Evolutionary conservation across 148 eudicot genomes (phyloP).

Genomic region (Chenopodium formosanum): DNA sequence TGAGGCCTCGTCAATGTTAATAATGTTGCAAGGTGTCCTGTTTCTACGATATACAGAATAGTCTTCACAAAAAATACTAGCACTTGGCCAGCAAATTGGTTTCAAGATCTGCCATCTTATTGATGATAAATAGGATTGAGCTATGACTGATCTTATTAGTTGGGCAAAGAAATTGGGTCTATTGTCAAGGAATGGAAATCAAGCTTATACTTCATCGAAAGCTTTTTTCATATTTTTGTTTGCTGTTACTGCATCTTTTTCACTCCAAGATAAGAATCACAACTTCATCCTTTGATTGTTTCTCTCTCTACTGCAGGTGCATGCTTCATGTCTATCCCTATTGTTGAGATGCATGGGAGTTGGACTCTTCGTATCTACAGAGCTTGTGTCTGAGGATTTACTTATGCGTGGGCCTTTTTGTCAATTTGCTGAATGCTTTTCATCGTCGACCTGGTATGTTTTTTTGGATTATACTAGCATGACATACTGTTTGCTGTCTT

Average conservation of each 20-base stretch:
- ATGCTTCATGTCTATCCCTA: background rate
- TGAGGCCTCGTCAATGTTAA: background rate
- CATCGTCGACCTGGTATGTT: slow-evolving; percentile 17
- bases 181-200: background rate
- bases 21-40: background rate
- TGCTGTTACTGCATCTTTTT: background rate
- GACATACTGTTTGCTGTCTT: background rate
- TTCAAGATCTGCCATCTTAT: background rate
- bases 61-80: too few species aligned
- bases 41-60: background rate
- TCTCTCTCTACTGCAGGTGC: slow-evolving; percentile 1
- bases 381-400: slow-evolving; percentile 1
- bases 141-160: background rate
- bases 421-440: background rate
- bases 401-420: background rate
- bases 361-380: background rate
- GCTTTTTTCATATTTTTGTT: background rate
- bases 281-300: background rate
- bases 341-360: background rate
- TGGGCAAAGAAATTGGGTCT: background rate
- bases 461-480: background rate
- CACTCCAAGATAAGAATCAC: background rate
- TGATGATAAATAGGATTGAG: background rate
- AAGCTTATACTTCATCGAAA: background rate
- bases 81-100: background rate